Conservation (phyloP, 371 early-diverging fungal genomes). For the Coemansia sp. region DNA sequence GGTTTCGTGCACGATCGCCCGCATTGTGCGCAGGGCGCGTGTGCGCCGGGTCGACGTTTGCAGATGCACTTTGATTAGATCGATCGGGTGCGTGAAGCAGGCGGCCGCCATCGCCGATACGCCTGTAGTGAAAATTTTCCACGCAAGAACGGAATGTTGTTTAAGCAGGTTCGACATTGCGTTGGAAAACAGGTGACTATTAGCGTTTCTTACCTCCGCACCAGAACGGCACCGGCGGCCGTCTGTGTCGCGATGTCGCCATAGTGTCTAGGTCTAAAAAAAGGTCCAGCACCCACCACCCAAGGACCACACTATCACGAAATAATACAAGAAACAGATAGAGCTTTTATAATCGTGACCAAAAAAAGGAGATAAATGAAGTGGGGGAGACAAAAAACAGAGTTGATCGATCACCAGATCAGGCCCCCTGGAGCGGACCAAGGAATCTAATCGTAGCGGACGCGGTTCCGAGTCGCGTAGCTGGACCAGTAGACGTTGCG, state of each 20-base stretch:
- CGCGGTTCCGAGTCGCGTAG: slow-evolving; percentile 25
- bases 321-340: neutral
- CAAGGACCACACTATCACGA: neutral
- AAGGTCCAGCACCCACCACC: too few species aligned
- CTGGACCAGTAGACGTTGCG: slow-evolving; percentile 51
- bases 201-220: slow-evolving; percentile 33
- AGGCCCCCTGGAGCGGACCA: too few species aligned
- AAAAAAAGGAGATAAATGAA: too few species aligned
- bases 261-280: neutral
- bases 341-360: neutral
- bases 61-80: slow-evolving; percentile 81
- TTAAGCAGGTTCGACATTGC: too few species aligned
- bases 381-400: too few species aligned
- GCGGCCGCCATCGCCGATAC: slow-evolving; percentile 55
- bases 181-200: neutral
- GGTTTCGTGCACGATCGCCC: slow-evolving; percentile 18
- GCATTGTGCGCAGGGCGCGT: slow-evolving; percentile 32
- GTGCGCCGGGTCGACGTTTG: slow-evolving; percentile 65
- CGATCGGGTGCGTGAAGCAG: slow-evolving; percentile 75
- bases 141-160: neutral
- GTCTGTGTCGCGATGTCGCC: neutral
- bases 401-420: too few species aligned
- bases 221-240: slow-evolving; percentile 45
- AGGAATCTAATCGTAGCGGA: slow-evolving; percentile 25
- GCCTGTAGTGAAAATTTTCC: slow-evolving; percentile 9